These are phyloP conservation scores for Rhododendron ferrugineum DNA, from an alignment of 148 eudicot genomes.

Conservation along the genomic window DNA sequence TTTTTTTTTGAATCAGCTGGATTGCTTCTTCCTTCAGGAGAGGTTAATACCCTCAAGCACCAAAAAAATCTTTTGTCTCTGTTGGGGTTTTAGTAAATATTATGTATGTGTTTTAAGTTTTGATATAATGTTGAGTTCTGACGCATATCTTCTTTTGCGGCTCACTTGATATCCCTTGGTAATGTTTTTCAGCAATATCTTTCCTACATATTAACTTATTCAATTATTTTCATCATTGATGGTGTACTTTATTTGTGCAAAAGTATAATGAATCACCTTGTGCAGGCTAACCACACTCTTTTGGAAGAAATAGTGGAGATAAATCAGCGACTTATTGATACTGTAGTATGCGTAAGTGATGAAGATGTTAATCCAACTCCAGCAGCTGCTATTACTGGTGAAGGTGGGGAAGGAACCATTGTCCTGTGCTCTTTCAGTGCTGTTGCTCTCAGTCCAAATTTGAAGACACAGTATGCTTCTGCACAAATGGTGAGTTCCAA, in stretches of 20 bases:
- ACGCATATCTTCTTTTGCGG: not conserved
- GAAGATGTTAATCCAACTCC: constrained; percentile 63
- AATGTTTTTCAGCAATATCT: not conserved
- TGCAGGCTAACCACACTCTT: constrained; percentile 73
- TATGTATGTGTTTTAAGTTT: too few relatives aligned
- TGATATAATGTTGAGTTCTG: not conserved
- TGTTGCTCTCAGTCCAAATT: constrained; percentile 70
- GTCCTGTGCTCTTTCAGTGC: constrained; percentile 76
- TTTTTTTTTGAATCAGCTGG: too few relatives aligned
- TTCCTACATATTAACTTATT: not conserved
- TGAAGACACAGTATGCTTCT: constrained; percentile 74
- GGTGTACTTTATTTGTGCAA: not conserved
- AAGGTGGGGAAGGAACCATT: constrained; percentile 65
- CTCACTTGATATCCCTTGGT: not conserved
- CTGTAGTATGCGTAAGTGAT: constrained; percentile 59
- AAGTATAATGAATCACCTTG: not conserved
- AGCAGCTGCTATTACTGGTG: constrained; percentile 40
- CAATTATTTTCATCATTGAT: not conserved
- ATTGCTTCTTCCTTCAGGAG: too few relatives aligned
- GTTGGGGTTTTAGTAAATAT: too few relatives aligned
- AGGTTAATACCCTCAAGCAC: too few relatives aligned
- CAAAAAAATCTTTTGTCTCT: too few relatives aligned
- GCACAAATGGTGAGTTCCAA: constrained; percentile 66
- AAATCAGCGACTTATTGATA: constrained; percentile 76
- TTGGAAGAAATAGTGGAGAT: constrained; percentile 78